These are phyloP conservation scores for Gastrolobium bilobum DNA, from an alignment of 306 rosid genomes.

Conservation along the genomic window DNA sequence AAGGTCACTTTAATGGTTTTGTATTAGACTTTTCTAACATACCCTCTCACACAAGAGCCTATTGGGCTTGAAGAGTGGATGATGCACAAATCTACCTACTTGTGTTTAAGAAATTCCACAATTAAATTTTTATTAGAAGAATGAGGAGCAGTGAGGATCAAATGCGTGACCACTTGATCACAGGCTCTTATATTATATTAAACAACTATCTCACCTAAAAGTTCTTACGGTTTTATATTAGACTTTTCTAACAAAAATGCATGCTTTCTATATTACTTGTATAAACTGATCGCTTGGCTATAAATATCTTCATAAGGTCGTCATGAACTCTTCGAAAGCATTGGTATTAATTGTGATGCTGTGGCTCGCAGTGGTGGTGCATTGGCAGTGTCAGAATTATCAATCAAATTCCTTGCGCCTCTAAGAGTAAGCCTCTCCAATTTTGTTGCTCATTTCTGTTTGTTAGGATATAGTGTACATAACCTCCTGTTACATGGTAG, in stretches of 20 bases:
- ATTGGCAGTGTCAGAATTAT: slow-evolving; percentile 78
- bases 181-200: too few species aligned
- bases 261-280: slow-evolving; percentile 1
- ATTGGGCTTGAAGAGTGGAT: too few species aligned
- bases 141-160: too few species aligned
- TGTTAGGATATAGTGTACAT: not conserved
- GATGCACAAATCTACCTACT: too few species aligned
- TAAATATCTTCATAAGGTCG: slow-evolving; percentile 67
- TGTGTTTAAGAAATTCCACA: too few species aligned
- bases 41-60: too few species aligned
- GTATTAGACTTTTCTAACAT: too few species aligned
- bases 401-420: slow-evolving; percentile 85
- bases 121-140: too few species aligned
- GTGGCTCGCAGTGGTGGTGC: slow-evolving; percentile 80
- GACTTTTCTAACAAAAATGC: not conserved
- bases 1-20: too few species aligned
- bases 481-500: slow-evolving; percentile 9
- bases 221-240: too few species aligned
- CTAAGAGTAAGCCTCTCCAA: slow-evolving; percentile 67
- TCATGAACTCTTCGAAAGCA: slow-evolving; percentile 72
- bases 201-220: too few species aligned
- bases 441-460: slow-evolving; percentile 29
- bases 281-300: slow-evolving; percentile 36
- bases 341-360: slow-evolving; percentile 70
- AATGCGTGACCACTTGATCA: too few species aligned